Evolutionary conservation across 129 eudicot species (phyloP), one percentile per base, ranked within the genome.

Genomic region (Helianthus tuberosus): DNA sequence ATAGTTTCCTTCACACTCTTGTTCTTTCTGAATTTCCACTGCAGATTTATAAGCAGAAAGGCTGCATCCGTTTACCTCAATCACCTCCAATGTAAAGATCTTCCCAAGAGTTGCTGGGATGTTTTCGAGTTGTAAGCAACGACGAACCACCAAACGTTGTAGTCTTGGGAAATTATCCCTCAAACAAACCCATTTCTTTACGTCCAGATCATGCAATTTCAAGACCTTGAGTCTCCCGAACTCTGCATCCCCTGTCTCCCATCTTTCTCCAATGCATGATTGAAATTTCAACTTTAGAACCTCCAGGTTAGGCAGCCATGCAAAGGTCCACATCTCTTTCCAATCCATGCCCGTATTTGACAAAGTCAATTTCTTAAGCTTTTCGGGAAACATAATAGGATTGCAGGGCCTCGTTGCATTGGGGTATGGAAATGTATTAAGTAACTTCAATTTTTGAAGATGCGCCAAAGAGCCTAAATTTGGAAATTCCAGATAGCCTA

Each of bases 381-480:
- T 75, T 75, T 43, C 23, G 16, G 85, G 85, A 8, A 81, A 75
- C 29, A 8, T 63, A 60, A 20, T 11, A 17, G 41, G 50, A 41
- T 72, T 38, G 41, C 64, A 46, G 5, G 38, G 57, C 20, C 67
- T 57, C 5, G 57, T 57, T 7, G 13, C 17, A 12, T 57, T 9
- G 39, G 5, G 43, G 44, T 13, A 57, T 0, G 66, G 8, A 43
- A 27, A 8, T 15, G 57, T 63, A 17, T 74, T 63, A 1, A 47
- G 11, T 12, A 74, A 17, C 72, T 78, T 85, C 70, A 85, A 1
- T 6, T 68, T 67, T 82, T 75, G 53, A 12, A 85, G 87, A 8
- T 16, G 23, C 4, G 20, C 4, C 74, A 85, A 17, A 14, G 13
- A 29, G 13, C 4, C 10, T 5, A 83, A 10, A 11, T 54, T 20